Percentiles rank a stretch among this genome's conserved stretches.
Conservation (phyloP, 257 asterid genomes). For the Ilex asprella region DNA sequence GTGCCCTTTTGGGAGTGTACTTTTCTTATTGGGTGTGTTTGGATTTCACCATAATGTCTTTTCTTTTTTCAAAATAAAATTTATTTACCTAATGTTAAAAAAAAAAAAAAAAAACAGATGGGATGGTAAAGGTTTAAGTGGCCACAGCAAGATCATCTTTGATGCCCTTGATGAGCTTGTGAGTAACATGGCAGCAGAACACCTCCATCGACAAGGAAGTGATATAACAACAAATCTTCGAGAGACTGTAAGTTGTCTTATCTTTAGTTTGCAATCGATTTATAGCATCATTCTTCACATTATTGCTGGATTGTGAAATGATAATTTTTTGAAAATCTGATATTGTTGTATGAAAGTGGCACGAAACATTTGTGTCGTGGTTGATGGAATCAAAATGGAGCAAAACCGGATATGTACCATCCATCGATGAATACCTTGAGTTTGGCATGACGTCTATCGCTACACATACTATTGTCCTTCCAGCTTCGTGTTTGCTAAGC, state of each 20-base stretch:
- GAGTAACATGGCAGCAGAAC: conserved; percentile 19
- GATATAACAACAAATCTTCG: conserved; percentile 17
- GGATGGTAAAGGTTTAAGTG: conserved; percentile 40
- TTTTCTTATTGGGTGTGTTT: no score
- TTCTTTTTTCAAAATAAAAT: no score
- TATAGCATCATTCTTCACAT: neutral
- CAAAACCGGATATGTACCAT: conserved; percentile 25
- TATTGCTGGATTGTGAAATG: no score
- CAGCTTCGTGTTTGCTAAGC: conserved; percentile 24
- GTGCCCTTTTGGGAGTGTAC: no score
- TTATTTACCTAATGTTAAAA: no score
- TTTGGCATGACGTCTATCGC: conserved; percentile 39
- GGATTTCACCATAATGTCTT: no score
- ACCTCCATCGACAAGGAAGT: conserved; percentile 16
- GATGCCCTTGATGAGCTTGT: conserved; percentile 49
- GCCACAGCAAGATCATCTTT: conserved; percentile 53
- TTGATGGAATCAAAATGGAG: conserved; percentile 61
- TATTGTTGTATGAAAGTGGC: conserved; percentile 36
- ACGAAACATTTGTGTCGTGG: conserved; percentile 50
- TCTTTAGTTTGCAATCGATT: neutral
- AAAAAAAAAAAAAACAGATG: conserved; percentile 41
- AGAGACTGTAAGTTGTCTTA: conserved; percentile 32
- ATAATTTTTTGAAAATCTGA: neutral
- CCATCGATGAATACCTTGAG: conserved; percentile 39
- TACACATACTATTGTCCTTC: conserved; percentile 37